Conservation (phyloP, 768 basidiomycete genomes). For the Leccinellum luteum region DNA sequence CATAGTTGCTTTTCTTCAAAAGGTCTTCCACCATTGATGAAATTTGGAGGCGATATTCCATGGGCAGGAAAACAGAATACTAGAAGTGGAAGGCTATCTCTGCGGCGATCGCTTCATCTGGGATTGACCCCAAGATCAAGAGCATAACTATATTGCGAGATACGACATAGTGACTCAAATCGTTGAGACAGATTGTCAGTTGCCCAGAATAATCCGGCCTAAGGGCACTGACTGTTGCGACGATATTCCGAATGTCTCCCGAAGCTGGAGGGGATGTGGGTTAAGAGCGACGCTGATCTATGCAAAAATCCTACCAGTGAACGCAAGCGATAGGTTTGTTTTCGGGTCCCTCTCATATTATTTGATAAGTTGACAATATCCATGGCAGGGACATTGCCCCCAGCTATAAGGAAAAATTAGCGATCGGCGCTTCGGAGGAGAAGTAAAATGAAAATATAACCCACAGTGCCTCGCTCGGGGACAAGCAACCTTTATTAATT, state of each 20-base stretch:
- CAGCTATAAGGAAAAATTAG: conserved; percentile 15
- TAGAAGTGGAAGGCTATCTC: conserved; percentile 48
- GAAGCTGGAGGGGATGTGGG: conserved; percentile 35
- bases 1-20: conserved; percentile 4
- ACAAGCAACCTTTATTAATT: too few relatives aligned
- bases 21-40: conserved; percentile 18
- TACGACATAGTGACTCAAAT: conserved; percentile 28
- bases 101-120: conserved; percentile 34
- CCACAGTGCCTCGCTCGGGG: too few relatives aligned
- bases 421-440: background rate
- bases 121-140: conserved; percentile 36
- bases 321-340: conserved; percentile 23
- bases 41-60: conserved; percentile 27
- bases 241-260: conserved; percentile 46
- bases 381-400: conserved; percentile 37
- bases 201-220: conserved; percentile 40
- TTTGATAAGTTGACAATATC: conserved; percentile 30
- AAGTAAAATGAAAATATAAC: background rate
- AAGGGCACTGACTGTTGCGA: conserved; percentile 42
- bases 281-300: background rate
- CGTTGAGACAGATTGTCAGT: conserved; percentile 42
- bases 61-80: conserved; percentile 45
- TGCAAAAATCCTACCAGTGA: conserved; percentile 19
- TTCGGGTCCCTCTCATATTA: conserved; percentile 18
- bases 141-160: conserved; percentile 43